Percentiles rank a stretch among this genome's conserved stretches.
Evolutionary conservation across 805 yeast species (phyloP).

Genomic region (Candida ortonii): DNA sequence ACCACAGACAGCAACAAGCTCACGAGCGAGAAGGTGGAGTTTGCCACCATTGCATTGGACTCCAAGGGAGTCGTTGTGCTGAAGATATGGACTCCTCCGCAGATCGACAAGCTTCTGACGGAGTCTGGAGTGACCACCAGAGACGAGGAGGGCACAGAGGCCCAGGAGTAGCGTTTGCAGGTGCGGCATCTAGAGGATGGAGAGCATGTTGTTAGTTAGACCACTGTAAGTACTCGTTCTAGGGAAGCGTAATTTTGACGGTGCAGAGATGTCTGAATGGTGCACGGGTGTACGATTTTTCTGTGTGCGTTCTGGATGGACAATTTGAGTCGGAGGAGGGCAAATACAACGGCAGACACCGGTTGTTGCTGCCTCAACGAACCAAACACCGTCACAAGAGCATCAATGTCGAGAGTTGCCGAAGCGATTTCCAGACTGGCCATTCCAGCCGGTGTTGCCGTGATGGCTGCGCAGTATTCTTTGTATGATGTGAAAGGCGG

Average conservation of each 20-base stretch:
- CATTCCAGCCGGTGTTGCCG: conserved; percentile 65
- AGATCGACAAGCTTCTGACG: conserved; percentile 70
- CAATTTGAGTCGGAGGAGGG: too few relatives aligned
- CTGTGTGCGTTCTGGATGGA: too few relatives aligned
- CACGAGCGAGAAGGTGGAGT: conserved; percentile 87
- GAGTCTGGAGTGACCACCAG: conserved; percentile 59
- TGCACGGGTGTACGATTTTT: too few relatives aligned
- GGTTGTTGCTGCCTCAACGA: conserved; percentile 1
- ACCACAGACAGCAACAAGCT: conserved; percentile 88
- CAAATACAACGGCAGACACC: background rate
- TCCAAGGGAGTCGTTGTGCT: conserved; percentile 53
- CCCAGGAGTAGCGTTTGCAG: too few relatives aligned
- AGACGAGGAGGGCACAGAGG: conserved; percentile 46
- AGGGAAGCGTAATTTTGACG: too few relatives aligned
- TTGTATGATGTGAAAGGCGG: conserved; percentile 93
- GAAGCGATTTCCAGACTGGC: conserved; percentile 51
- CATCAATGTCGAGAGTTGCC: conserved; percentile 42
- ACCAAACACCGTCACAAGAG: too few relatives aligned
- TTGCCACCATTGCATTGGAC: conserved; percentile 68
- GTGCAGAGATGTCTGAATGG: too few relatives aligned
- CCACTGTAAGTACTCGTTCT: too few relatives aligned
- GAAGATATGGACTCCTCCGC: conserved; percentile 76
- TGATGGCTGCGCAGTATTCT: conserved; percentile 74
- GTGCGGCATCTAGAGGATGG: too few relatives aligned
- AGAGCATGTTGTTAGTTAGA: too few relatives aligned